Conservation (phyloP, 2,329 filamentous ascomycete genomes). For the Pezicula carpinea region DNA sequence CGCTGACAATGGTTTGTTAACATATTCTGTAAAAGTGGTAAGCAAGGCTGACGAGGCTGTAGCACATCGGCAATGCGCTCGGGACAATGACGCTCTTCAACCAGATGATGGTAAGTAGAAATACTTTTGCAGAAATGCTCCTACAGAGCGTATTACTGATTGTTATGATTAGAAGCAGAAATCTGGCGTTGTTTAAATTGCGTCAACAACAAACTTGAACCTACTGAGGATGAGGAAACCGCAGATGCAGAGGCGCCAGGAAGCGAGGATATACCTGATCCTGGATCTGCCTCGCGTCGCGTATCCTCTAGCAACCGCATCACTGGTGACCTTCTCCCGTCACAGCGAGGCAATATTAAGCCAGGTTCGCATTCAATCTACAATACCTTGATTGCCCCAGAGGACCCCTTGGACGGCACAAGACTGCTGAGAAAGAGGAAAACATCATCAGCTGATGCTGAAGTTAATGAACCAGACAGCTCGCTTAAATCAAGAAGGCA, state of each 20-base stretch:
- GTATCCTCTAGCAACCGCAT: conserved; percentile 61
- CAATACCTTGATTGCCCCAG: conserved; percentile 65
- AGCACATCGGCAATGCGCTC: conserved; percentile 91
- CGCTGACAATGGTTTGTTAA: conserved; percentile 72
- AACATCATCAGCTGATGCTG: conserved; percentile 63
- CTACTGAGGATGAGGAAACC: conserved; percentile 21
- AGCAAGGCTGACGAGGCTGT: conserved; percentile 39
- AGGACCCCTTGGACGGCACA: conserved; percentile 70
- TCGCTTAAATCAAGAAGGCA: conserved; percentile 43
- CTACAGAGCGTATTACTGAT: background rate
- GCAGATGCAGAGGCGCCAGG: conserved; percentile 22
- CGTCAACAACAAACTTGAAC: conserved; percentile 42
- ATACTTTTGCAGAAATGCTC: too few species aligned
- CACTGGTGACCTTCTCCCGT: conserved; percentile 67
- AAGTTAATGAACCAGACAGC: conserved; percentile 49
- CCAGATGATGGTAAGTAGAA: conserved; percentile 56
- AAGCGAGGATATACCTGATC: conserved; percentile 23
- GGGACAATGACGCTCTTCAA: conserved; percentile 60
- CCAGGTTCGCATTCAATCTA: conserved; percentile 74
- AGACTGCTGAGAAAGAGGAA: conserved; percentile 80
- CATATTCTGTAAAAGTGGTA: conserved; percentile 11
- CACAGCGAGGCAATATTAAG: conserved; percentile 58
- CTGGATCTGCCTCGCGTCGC: conserved; percentile 27
- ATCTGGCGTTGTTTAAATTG: conserved; percentile 57
- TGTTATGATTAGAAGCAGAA: conserved; percentile 40